A percentile compares a stretch with the other conserved stretches of the same genome.
Conservation (phyloP, 2,329 filamentous ascomycete species). For the Fusarium avenaceum region DNA sequence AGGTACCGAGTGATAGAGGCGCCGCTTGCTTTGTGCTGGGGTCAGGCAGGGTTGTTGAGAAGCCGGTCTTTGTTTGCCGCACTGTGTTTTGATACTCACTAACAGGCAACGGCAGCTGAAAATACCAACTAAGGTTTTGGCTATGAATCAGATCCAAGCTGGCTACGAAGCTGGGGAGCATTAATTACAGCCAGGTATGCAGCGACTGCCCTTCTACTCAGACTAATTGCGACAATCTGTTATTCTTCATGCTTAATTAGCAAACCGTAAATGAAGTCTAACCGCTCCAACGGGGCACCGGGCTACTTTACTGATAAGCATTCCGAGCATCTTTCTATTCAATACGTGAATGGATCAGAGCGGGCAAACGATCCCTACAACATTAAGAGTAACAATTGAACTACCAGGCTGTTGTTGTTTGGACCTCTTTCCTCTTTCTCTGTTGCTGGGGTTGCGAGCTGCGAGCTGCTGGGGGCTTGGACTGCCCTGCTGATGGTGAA, state of each 20-base stretch:
- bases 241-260: conserved; percentile 4
- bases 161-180: neutral
- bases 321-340: conserved; percentile 15
- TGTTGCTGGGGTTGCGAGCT: conserved; percentile 44
- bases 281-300: neutral
- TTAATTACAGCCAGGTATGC: conserved; percentile 6
- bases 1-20: conserved; percentile 39
- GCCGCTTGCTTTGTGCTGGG: conserved; percentile 32
- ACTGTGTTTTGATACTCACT: conserved; percentile 43
- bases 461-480: conserved; percentile 39
- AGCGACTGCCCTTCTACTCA: neutral
- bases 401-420: conserved; percentile 35
- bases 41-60: conserved; percentile 43
- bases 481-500: conserved; percentile 31
- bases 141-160: conserved; percentile 15
- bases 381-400: neutral
- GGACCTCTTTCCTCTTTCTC: conserved; percentile 3
- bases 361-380: conserved; percentile 12
- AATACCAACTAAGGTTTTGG: conserved; percentile 11
- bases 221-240: neutral
- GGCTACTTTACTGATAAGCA: conserved; percentile 10
- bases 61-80: conserved; percentile 18
- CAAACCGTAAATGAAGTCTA: conserved; percentile 6
- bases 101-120: conserved; percentile 30
- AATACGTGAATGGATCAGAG: conserved; percentile 18